phyloP scores from a whole-genome alignment of 2,329 filamentous ascomycete species.

The Fusarium sp. region DNA sequence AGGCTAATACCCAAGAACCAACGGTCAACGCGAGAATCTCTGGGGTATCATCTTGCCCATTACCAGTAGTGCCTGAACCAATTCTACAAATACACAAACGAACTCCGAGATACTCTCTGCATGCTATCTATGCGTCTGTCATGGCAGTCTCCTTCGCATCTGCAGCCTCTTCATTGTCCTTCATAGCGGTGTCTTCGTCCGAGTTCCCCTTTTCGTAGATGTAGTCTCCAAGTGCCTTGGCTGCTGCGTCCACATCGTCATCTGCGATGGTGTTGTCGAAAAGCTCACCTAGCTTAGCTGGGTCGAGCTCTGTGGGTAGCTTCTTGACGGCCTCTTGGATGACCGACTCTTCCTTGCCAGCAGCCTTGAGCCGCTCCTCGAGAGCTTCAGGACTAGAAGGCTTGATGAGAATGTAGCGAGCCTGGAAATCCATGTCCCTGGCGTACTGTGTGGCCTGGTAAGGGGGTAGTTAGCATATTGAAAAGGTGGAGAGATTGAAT shows the following conservation, averaged over 20 bases:
- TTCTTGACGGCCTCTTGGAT: slow-evolving; percentile 42
- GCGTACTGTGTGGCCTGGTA: slow-evolving; percentile 66
- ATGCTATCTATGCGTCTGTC: slow-evolving; percentile 22
- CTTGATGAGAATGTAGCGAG: slow-evolving; percentile 66
- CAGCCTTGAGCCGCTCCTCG: slow-evolving; percentile 45
- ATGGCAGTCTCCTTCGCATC: slow-evolving; percentile 34
- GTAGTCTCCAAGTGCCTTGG: slow-evolving; percentile 41
- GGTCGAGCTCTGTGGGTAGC: slow-evolving; percentile 41
- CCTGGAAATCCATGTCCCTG: slow-evolving; percentile 67
- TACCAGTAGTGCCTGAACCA: slow-evolving; percentile 12
- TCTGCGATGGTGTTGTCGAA: slow-evolving; percentile 46
- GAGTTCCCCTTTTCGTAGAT: slow-evolving; percentile 42
- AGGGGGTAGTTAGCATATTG: slow-evolving; percentile 1
- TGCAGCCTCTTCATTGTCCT: slow-evolving; percentile 19
- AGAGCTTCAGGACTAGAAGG: slow-evolving; percentile 51
- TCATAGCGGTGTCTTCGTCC: slow-evolving; percentile 37
- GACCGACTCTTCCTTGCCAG: slow-evolving; percentile 37
- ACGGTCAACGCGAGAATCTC: neutral
- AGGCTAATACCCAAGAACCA: neutral
- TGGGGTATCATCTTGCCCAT: slow-evolving; percentile 35
- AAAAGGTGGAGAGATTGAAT: neutral
- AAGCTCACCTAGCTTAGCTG: slow-evolving; percentile 39
- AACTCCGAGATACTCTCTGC: neutral
- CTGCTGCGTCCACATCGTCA: slow-evolving; percentile 42
- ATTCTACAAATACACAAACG: slow-evolving; percentile 14